A percentile compares a stretch with the other conserved stretches of the same genome.
phyloP scores from a whole-genome alignment of 73 alveolate genomes.

The Paramecium pentaurelia region DNA sequence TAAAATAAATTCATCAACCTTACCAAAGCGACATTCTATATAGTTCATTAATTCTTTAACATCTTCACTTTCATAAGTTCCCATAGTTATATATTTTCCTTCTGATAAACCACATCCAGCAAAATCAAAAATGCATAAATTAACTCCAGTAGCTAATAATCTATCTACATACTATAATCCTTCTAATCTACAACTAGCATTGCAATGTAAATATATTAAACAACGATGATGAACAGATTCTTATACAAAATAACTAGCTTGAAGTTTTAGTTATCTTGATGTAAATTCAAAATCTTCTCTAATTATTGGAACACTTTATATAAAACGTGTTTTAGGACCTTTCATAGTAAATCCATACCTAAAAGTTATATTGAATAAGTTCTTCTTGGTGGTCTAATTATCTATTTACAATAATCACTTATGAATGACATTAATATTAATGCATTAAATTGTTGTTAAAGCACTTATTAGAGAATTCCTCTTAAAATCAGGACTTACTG shows the following conservation, averaged over 20 bases:
- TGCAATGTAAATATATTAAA: conserved; percentile 90
- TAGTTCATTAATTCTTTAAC: conserved; percentile 75
- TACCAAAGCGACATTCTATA: conserved; percentile 70
- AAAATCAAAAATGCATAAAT: conserved; percentile 83
- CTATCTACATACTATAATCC: conserved; percentile 72
- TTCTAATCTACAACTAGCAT: conserved; percentile 88
- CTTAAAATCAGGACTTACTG: background rate
- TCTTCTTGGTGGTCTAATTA: conserved; percentile 86
- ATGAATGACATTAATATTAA: background rate
- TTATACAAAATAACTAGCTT: conserved; percentile 66
- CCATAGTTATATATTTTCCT: conserved; percentile 91
- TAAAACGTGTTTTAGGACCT: conserved; percentile 50
- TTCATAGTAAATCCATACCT: conserved; percentile 50
- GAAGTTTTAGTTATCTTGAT: conserved; percentile 68
- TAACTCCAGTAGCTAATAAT: conserved; percentile 72
- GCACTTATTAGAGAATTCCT: background rate
- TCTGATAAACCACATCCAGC: conserved; percentile 94
- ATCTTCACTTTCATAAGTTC: conserved; percentile 89
- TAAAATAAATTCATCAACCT: conserved; percentile 81
- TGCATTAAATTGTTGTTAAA: conserved; percentile 5
- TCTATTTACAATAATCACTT: conserved; percentile 71
- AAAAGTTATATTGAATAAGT: conserved; percentile 57
- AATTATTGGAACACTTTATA: conserved; percentile 61
- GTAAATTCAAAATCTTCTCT: conserved; percentile 65
- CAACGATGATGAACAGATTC: conserved; percentile 77